Base-by-base conservation (phyloP, 2,329 filamentous ascomycete genomes). In the Venturia aucupariae region DNA sequence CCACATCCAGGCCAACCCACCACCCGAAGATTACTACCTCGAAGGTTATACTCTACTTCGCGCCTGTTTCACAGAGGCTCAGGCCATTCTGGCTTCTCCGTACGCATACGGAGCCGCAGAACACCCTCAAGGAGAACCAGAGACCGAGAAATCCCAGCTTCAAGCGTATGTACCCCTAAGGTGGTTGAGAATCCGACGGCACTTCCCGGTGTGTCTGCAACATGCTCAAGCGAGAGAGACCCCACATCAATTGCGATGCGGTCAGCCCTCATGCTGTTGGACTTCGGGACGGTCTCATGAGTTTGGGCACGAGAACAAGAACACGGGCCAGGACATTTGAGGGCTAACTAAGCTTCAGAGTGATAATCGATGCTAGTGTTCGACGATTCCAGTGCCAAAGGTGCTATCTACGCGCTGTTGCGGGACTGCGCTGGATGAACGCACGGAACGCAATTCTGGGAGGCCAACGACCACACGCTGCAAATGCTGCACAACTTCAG, bases 381-480 rank as follows among this genome's bases (percentile, higher is more conserved):
- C 80, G 85, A 60, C 81, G 85, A 4, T 86, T 87, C 73, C 81
- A 81, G 70, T 84, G 83, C 59, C 84, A 87, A 71, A 82, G 81
- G 67, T 80, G 84, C 63, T 86, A 86, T 68, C 77, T 87, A 4
- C 80, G 80, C 67, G 82, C 82, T 17, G 80, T 82, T 2, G 83
- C 84, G 24, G 84, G 81, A 4, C 75, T 81, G 66, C 77, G 84
- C 69, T 87, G 85, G 85, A 77, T 82, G 67, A 82, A 83, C 66
- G 74, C 79, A 42, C 78, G 85, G 35, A 73, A 77, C 39, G 76
- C 78, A 63, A 73, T 84, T 22, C 71, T 86, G 38, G 77, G 80
- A 63, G 82, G 81, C 15, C 78, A 81, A 65, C 76, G 75, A 66
- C 76, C 81, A 10, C 75, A 77, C 60, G 74, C 77, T 11, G 75